Evolutionary conservation across 2,329 filamentous ascomycete genomes (phyloP), one percentile per base, ranked within the genome.

Genomic region (Talaromyces sp.): DNA sequence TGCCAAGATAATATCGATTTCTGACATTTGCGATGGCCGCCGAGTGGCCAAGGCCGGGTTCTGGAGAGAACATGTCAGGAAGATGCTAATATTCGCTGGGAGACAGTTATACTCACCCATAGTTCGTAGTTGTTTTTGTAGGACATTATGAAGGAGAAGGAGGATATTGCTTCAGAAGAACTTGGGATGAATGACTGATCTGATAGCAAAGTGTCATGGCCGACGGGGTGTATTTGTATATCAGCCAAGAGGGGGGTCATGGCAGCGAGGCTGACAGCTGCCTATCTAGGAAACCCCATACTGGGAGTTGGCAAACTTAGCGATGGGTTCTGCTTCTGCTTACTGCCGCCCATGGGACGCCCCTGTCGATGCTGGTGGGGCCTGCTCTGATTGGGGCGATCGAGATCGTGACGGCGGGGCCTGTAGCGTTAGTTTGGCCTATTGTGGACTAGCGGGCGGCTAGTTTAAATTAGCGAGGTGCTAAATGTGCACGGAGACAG

Each of bases 41-140:
- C 69, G 57, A 71, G 69, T 50, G 69, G 68, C 12, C 69, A 68
- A 16, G 65, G 69, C 55, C 68, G 68, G 59, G 65, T 67, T 64
- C 67, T 68, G 30, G 47, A 51, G 16, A 56, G 36, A 2, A 40
- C n/a, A 14, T 16, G 36, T 14, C 51, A 47, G 53, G 53, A 7
- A 53, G 50, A 23, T 16, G 27, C 28, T 18, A 23, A 23, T 23
- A 23, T 40, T 58, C 16, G 3, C 40, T 40, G 7, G n/a, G n/a
- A 27, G 28, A 1, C 14, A 18, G 4, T 12, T 33, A 23, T 42
- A 73, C 74, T 66, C 65, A 76, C 74, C 58, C 76, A 74, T 56
- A 73, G 69, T 62, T 76, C 72, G 61, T 75, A 76, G 69, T 76
- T 76, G 65, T 69, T 72, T 57, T 73, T 76, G 71, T 76, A 76